A percentile compares a stretch with the other conserved stretches of the same genome.
Evolutionary conservation across 202 grass and related monocot genomes (phyloP).

Genomic region (Dendrocalamus latiflorus): DNA sequence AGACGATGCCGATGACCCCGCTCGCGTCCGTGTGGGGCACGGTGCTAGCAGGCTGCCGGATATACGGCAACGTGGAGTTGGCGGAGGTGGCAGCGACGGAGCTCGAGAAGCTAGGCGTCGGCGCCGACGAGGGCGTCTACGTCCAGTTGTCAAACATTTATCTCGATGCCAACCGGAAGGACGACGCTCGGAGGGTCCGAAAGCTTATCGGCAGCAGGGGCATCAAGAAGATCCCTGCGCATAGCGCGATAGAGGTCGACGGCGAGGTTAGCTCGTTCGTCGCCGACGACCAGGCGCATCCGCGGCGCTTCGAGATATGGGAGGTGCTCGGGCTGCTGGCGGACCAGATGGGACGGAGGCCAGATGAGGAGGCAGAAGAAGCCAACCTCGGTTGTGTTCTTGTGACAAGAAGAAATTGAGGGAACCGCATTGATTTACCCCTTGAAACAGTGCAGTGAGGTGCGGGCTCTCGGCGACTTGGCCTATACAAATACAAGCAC

Average conservation of each 20-base stretch:
- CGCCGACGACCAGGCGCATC: constrained; percentile 60
- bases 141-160: constrained; percentile 82
- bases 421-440: neutral
- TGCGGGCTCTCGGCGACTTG: no score
- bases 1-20: constrained; percentile 66
- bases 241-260: constrained; percentile 53
- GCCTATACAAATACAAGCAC: no score
- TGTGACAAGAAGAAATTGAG: neutral
- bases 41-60: constrained; percentile 63
- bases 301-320: constrained; percentile 50
- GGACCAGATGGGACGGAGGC: neutral
- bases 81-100: constrained; percentile 58
- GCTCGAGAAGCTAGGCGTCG: constrained; percentile 42
- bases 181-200: constrained; percentile 51
- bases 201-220: constrained; percentile 61
- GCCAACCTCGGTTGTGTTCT: neutral
- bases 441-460: neutral
- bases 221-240: constrained; percentile 50
- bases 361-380: neutral
- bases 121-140: constrained; percentile 75
- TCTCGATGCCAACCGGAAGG: constrained; percentile 42
- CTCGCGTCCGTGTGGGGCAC: constrained; percentile 66
- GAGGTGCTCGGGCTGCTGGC: constrained; percentile 45
- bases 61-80: constrained; percentile 50
- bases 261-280: constrained; percentile 68